A percentile compares a stretch with the other conserved stretches of the same genome.
These are phyloP conservation scores for Auricularia cornea DNA, from an alignment of 768 basidiomycete genomes.

Conservation along the genomic window DNA sequence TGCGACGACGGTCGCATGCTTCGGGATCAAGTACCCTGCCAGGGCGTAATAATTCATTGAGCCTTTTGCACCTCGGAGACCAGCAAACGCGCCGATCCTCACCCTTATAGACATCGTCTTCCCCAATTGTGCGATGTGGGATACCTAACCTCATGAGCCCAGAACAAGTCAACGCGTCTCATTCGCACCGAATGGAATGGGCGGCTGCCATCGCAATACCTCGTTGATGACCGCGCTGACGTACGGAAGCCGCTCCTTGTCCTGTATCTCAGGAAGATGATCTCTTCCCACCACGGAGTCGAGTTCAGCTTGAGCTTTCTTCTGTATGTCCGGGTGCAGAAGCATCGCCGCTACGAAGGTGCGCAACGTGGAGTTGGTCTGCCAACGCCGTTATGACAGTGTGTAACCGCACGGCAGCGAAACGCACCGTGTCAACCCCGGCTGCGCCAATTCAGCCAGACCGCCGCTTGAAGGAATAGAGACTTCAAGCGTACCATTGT, in stretches of 20 bases:
- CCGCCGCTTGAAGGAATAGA: background rate
- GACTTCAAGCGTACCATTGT: background rate
- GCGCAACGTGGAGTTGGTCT: constrained; percentile 15
- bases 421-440: background rate
- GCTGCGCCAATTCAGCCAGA: background rate
- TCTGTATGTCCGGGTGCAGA: constrained; percentile 18
- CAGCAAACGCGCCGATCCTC: too few species aligned
- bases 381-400: too few species aligned
- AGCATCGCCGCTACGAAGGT: constrained; percentile 18
- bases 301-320: constrained; percentile 19
- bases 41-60: background rate
- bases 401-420: too few species aligned
- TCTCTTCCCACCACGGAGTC: constrained; percentile 9
- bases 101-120: background rate
- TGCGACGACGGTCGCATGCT: background rate
- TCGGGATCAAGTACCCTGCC: background rate
- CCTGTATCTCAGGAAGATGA: constrained; percentile 7
- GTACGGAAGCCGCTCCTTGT: constrained; percentile 13
- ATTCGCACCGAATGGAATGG: constrained; percentile 4
- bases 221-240: constrained; percentile 17
- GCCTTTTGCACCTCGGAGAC: too few species aligned
- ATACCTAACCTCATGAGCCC: background rate
- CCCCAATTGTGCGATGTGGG: background rate
- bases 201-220: constrained; percentile 14
- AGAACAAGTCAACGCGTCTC: background rate